Evolutionary conservation across 257 asterid species (phyloP), one percentile per base, ranked within the genome.

Genomic region (Solanum pimpinellifolium): DNA sequence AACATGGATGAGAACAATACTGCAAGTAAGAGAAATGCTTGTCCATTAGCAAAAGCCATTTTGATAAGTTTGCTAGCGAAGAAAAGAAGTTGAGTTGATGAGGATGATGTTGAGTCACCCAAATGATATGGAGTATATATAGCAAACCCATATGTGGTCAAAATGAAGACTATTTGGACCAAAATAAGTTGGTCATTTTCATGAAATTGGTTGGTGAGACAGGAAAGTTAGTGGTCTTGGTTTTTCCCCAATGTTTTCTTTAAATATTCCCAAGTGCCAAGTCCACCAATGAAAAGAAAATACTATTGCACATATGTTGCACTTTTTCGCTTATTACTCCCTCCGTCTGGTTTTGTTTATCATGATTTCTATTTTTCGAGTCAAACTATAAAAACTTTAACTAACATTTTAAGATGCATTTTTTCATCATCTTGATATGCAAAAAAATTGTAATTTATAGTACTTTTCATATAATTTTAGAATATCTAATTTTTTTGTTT

Each of bases 21-120:
- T 7, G 65, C 86, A 1, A 89, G 39, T 60, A 92, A 9, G 73
- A 87, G 9, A 21, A 90, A 81, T 23, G 46, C 31, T 76, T 47
- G 85, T 39, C 60, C 92, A 4, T 3, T 49, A 75, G 60, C 80
- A 83, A 88, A 62, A 66, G 73, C 89, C 93, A 92, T 92, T 11
- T 52, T 52, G 62, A 52, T 52, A 52, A 52, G 62, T 52, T 42
- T 9, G 31, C 27, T 49, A 15, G 35, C 37, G 29, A 75, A 20
- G 65, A 42, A 39, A 65, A 23, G 18, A 25, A n/a, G 16, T 1
- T 49, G 33, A 23, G 78, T 52, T 52, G 62, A 0, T 52, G 10
- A 18, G 62, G 23, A 52, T 18, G 62, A 16, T 52, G 62, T 52
- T 52, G 62, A 16, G 62, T 52, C 18, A 52, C n/a, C 62, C n/a